phyloP scores from a whole-genome alignment of 2,329 filamentous ascomycete species.

The Fusarium tricinctum region DNA sequence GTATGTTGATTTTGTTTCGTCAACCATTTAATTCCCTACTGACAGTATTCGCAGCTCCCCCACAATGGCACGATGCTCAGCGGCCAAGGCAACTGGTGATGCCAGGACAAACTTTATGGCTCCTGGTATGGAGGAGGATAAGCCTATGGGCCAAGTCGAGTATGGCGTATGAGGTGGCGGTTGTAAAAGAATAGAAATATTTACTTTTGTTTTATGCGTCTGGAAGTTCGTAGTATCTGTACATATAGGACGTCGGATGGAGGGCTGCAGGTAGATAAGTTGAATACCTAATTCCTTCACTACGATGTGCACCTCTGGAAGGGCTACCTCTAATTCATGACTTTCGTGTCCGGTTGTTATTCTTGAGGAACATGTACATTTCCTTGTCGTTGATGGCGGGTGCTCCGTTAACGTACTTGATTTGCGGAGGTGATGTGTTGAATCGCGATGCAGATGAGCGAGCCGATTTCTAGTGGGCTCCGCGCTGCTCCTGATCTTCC shows the following conservation, averaged over 20 bases:
- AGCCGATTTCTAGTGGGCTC: constrained; percentile 38
- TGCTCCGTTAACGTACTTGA: constrained; percentile 29
- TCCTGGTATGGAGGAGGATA: constrained; percentile 74
- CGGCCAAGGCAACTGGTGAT: constrained; percentile 87
- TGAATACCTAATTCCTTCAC: constrained; percentile 47
- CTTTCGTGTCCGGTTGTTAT: constrained; percentile 25
- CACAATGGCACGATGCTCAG: constrained; percentile 98
- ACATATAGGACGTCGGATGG: constrained; percentile 57
- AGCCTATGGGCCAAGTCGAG: constrained; percentile 71
- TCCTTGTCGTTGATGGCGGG: constrained; percentile 21
- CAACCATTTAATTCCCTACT: constrained; percentile 35
- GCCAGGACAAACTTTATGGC: constrained; percentile 85
- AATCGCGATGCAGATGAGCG: constrained; percentile 9
- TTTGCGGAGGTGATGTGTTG: background rate
- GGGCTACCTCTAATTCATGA: constrained; percentile 4
- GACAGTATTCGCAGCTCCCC: constrained; percentile 76
- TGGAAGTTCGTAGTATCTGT: constrained; percentile 55
- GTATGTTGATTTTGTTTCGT: constrained; percentile 64
- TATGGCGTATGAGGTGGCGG: constrained; percentile 65
- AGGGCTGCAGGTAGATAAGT: constrained; percentile 52
- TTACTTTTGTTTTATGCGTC: constrained; percentile 52
- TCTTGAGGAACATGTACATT: constrained; percentile 40
- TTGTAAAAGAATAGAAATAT: constrained; percentile 57
- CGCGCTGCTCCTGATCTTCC: constrained; percentile 26
- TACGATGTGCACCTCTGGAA: constrained; percentile 37